Conservation (phyloP, 2,329 filamentous ascomycete species). For the Diaporthe citrichinensis region DNA sequence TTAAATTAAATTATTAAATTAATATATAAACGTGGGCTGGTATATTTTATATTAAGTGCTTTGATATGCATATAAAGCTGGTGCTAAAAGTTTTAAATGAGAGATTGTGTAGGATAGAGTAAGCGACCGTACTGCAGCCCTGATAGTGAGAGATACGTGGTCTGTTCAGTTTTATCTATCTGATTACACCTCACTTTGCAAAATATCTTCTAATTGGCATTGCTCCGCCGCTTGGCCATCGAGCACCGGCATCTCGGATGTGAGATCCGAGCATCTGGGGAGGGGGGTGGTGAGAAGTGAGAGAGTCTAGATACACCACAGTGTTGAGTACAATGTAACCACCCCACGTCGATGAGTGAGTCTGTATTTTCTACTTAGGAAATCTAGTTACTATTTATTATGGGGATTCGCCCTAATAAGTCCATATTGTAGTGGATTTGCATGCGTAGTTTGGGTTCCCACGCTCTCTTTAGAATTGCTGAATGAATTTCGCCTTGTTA, state of each 20-base stretch:
- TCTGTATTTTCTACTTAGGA: not conserved
- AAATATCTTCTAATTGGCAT: not conserved
- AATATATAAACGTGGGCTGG: too few relatives aligned
- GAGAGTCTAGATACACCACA: not conserved
- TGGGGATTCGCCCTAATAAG: not conserved
- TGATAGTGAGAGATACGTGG: too few relatives aligned
- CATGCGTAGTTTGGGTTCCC: not conserved
- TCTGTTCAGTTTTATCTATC: too few relatives aligned
- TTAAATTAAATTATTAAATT: too few relatives aligned
- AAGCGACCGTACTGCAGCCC: too few relatives aligned
- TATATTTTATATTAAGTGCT: too few relatives aligned
- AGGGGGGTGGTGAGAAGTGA: not conserved
- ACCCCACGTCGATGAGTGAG: not conserved
- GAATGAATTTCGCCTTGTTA: conserved; percentile 11
- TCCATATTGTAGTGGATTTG: not conserved
- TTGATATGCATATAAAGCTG: too few relatives aligned
- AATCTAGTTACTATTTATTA: not conserved
- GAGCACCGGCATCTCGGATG: not conserved
- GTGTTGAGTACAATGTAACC: not conserved
- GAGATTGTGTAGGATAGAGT: too few relatives aligned
- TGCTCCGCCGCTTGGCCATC: not conserved
- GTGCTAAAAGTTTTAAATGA: too few relatives aligned
- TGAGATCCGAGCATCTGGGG: not conserved
- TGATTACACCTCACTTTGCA: not conserved
- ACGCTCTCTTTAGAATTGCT: conserved; percentile 4